Percentiles rank a stretch among this genome's conserved stretches.
These are phyloP conservation scores for Podospora comata DNA, from an alignment of 495 filamentous ascomycete species.

Conservation along the genomic window DNA sequence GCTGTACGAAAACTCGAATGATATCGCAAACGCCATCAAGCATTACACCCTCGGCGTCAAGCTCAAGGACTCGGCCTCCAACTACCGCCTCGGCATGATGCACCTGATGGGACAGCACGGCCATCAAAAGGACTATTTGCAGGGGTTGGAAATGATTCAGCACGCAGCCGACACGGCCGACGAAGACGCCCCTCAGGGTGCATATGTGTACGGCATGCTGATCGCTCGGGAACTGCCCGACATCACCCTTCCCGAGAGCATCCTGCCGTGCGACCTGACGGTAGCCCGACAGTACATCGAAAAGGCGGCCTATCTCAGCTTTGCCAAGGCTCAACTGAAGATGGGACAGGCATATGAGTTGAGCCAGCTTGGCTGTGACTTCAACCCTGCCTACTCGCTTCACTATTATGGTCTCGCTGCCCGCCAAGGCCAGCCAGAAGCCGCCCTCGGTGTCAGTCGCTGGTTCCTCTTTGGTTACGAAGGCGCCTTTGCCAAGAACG, in stretches of 20 bases:
- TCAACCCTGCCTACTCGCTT: constrained; percentile 84
- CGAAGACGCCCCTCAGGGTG: constrained; percentile 95
- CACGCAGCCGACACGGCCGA: constrained; percentile 83
- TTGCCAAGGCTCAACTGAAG: constrained; percentile 95
- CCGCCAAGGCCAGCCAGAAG: constrained; percentile 81
- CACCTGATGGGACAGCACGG: constrained; percentile 90
- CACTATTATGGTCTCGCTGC: constrained; percentile 96
- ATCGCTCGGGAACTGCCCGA: constrained; percentile 85
- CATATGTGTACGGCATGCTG: constrained; percentile 96
- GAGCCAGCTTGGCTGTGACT: constrained; percentile 89
- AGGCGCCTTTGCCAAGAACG: constrained; percentile 87
- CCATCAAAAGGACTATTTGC: constrained; percentile 72
- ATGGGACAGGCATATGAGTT: constrained; percentile 97
- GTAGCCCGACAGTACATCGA: constrained; percentile 86
- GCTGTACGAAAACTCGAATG: constrained; percentile 93
- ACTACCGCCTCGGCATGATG: constrained; percentile 97
- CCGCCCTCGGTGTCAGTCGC: constrained; percentile 94
- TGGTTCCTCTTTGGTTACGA: constrained; percentile 98
- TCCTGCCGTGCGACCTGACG: constrained; percentile 69
- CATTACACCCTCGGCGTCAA: constrained; percentile 81
- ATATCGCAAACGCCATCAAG: constrained; percentile 81
- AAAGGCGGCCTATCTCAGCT: constrained; percentile 93
- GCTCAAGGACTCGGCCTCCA: constrained; percentile 82
- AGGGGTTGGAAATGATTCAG: constrained; percentile 76
- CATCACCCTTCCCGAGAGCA: constrained; percentile 68